Percentiles rank a stretch among this genome's conserved stretches.
phyloP scores from a whole-genome alignment of 192 early-diverging fungal species.

The Dimargaris xerosporica region DNA sequence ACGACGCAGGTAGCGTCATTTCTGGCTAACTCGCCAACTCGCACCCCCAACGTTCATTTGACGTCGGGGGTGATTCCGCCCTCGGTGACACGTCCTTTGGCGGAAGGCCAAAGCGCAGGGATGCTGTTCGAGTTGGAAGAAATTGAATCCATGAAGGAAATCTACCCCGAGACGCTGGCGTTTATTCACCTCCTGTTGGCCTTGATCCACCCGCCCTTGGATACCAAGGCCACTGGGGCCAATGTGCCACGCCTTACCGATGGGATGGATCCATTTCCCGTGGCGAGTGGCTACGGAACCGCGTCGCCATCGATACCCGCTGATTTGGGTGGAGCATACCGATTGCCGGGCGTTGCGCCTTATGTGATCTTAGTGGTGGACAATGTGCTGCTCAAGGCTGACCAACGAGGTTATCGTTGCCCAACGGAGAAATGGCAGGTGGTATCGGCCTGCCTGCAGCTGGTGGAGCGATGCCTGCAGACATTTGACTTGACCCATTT shows the following conservation, averaged over 20 bases:
- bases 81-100: constrained; percentile 6
- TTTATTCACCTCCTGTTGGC: constrained; percentile 58
- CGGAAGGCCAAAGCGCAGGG: constrained; percentile 16
- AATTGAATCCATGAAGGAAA: constrained; percentile 54
- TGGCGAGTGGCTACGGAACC: constrained; percentile 12
- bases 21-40: constrained; percentile 13
- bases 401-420: constrained; percentile 45
- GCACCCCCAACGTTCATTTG: constrained; percentile 11
- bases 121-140: constrained; percentile 70
- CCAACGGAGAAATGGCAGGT: constrained; percentile 66
- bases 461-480: constrained; percentile 65
- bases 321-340: constrained; percentile 45
- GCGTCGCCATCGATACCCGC: constrained; percentile 33
- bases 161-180: constrained; percentile 76
- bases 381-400: constrained; percentile 63
- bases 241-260: constrained; percentile 10
- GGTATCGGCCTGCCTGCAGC: constrained; percentile 45
- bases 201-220: constrained; percentile 45
- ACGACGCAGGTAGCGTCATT: constrained; percentile 9
- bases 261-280: constrained; percentile 12
- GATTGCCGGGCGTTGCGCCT: constrained; percentile 55
- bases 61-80: neutral
- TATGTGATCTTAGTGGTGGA: constrained; percentile 78
- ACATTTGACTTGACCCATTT: constrained; percentile 54
- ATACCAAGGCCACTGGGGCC: neutral